phyloP scores from a whole-genome alignment of 306 rosid species.

The Begonia loranthoides region DNA sequence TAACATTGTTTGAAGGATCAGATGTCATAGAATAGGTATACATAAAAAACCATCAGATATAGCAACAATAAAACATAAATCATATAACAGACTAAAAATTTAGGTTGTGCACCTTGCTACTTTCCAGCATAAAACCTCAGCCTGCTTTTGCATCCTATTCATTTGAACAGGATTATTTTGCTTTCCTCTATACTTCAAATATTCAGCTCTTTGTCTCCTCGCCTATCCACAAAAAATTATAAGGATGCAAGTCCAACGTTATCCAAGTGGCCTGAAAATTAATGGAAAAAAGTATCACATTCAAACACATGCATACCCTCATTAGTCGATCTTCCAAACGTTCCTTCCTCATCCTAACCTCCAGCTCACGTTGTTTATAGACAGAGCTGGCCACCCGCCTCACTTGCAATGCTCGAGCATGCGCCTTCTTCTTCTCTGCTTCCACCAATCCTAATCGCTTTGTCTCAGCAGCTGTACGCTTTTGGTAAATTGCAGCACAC shows the following conservation, averaged over 20 bases:
- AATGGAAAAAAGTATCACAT: slow-evolving; percentile 3
- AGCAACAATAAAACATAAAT: no score
- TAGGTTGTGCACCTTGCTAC: slow-evolving; percentile 47
- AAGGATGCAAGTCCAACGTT: slow-evolving; percentile 2
- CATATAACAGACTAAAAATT: neutral
- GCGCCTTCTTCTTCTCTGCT: slow-evolving; percentile 82
- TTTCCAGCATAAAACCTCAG: slow-evolving; percentile 60
- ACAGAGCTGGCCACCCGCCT: slow-evolving; percentile 61
- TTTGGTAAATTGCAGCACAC: slow-evolving; percentile 73
- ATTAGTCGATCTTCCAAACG: slow-evolving; percentile 81
- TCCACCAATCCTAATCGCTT: slow-evolving; percentile 65
- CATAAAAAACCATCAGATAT: no score
- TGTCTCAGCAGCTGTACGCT: slow-evolving; percentile 79
- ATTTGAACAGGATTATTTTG: slow-evolving; percentile 26
- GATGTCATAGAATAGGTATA: no score
- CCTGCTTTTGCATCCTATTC: slow-evolving; percentile 47
- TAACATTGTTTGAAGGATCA: no score
- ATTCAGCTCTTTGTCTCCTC: slow-evolving; percentile 76
- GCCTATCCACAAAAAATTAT: slow-evolving; percentile 36
- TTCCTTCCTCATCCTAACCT: slow-evolving; percentile 65
- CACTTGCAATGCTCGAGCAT: slow-evolving; percentile 63
- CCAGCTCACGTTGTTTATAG: slow-evolving; percentile 78
- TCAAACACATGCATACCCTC: slow-evolving; percentile 40
- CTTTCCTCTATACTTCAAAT: slow-evolving; percentile 73
- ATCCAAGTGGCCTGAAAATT: slow-evolving; percentile 2